Evolutionary conservation across 768 basidiomycete species (phyloP).

Genomic region (Russula lepida): DNA sequence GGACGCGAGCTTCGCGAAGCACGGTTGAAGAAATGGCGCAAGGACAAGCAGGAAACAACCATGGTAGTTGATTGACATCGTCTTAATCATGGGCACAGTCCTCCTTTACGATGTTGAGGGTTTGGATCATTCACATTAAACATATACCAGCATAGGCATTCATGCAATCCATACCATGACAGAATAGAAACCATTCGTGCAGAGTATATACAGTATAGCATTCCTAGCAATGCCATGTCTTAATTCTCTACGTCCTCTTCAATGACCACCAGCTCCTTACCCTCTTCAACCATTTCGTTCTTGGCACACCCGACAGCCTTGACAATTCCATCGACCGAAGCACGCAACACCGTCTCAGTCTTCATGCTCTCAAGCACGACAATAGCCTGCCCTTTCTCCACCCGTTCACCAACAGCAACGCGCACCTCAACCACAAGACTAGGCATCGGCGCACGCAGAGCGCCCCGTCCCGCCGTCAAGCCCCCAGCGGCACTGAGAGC

Average conservation of each 20-base stretch:
- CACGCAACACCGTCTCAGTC: constrained; percentile 84
- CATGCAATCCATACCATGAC: neutral
- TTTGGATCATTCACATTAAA: neutral
- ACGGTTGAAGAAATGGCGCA: constrained; percentile 34
- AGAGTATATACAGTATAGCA: neutral
- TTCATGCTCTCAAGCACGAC: constrained; percentile 96
- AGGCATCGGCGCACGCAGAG: constrained; percentile 83
- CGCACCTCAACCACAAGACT: constrained; percentile 85
- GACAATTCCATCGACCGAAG: constrained; percentile 60
- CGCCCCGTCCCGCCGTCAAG: constrained; percentile 47
- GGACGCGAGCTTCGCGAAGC: constrained; percentile 52
- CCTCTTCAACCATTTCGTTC: constrained; percentile 91
- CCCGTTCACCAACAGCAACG: constrained; percentile 66
- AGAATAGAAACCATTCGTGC: neutral
- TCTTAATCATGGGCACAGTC: neutral
- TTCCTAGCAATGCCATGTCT: neutral
- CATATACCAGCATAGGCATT: neutral
- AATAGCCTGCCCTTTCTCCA: constrained; percentile 73
- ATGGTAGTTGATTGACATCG: constrained; percentile 16
- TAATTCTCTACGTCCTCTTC: constrained; percentile 32
- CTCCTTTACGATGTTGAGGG: neutral
- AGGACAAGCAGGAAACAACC: neutral
- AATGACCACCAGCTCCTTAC: constrained; percentile 66
- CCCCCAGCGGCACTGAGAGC: constrained; percentile 54
- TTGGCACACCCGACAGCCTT: constrained; percentile 65